Evolutionary conservation across 371 early-diverging fungal genomes (phyloP).

Genomic region (Lichtheimia hyalospora): DNA sequence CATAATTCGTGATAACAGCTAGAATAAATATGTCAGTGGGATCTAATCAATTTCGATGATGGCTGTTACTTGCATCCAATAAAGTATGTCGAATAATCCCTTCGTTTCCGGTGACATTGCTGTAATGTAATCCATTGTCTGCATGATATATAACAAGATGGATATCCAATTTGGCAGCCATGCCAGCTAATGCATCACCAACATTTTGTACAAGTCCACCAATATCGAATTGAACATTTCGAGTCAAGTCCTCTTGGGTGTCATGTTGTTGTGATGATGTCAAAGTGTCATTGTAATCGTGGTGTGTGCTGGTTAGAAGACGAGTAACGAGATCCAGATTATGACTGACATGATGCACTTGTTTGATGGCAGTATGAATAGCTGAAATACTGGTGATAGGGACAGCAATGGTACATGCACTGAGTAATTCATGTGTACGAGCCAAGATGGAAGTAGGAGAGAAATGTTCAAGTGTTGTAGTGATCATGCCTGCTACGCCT

Average conservation of each 20-base stretch:
- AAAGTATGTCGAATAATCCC: neutral
- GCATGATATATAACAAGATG: neutral
- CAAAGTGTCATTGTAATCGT: too few relatives aligned
- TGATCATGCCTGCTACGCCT: conserved; percentile 44
- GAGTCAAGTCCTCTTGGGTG: neutral
- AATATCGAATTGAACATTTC: neutral
- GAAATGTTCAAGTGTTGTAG: conserved; percentile 50
- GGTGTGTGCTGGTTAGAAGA: neutral
- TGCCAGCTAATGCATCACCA: neutral
- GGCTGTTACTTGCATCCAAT: neutral
- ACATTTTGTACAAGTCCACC: neutral
- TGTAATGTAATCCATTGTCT: neutral
- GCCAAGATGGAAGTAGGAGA: conserved; percentile 32
- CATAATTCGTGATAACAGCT: neutral
- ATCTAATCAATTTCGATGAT: too few relatives aligned
- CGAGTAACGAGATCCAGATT: neutral
- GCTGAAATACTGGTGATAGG: conserved; percentile 48
- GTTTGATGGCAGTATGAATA: conserved; percentile 12
- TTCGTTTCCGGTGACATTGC: neutral
- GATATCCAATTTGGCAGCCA: neutral
- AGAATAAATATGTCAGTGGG: neutral
- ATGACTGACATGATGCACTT: neutral
- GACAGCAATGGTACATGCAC: conserved; percentile 50
- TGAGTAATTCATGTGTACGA: conserved; percentile 39
- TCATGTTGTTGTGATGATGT: too few relatives aligned